Base-by-base conservation (phyloP, 805 yeast species). In the Ogataea pini region DNA sequence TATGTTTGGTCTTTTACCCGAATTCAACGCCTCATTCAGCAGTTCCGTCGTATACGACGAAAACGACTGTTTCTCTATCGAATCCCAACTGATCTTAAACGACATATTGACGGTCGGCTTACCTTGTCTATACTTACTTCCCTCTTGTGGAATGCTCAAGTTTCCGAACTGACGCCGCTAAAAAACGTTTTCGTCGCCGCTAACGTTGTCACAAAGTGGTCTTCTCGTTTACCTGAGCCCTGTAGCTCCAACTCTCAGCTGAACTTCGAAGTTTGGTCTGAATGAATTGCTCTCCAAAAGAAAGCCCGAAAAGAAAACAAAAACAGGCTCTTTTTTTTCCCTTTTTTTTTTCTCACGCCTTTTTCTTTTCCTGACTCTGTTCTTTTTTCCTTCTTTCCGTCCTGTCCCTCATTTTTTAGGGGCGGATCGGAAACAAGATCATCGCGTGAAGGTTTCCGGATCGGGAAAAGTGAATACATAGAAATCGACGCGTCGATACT, bases 31-130 rank as follows among this genome's bases (percentile, higher is more conserved):
- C 49, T 81, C 85, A 25, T 86, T 83, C 14, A 87, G 69, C 34
- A 86, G 71, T 46, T 82, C 84, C 44, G 76, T 76, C 7, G 88
- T 80, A 77, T 86, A 84, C 24, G 72, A 68, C 22, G 82, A 73
- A 54, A 85, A 72, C 27, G 83, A 75, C 43, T 82, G 83, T 48
- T 82, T 76, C 54, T 87, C 89, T 34, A 88, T 73, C 7, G 87
- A 75, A 51, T 78, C 76, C 96, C 96, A 88, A 65, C 84, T 80
- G 54, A 87, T 83, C 51, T 83, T 79, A 60, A 89, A 86, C 7
- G 94, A 85, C 95, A 87, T 87, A 9, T 27, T 13, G n/a, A n/a
- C n/a, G n/a, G n/a, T n/a, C n/a, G n/a, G n/a, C n/a, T n/a, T n/a
- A n/a, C n/a, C n/a, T n/a, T n/a, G 33, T 34, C 10, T 12, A 10